phyloP scores from a whole-genome alignment of 108 stramenopile species.

The Aurantiochytrium sp. region DNA sequence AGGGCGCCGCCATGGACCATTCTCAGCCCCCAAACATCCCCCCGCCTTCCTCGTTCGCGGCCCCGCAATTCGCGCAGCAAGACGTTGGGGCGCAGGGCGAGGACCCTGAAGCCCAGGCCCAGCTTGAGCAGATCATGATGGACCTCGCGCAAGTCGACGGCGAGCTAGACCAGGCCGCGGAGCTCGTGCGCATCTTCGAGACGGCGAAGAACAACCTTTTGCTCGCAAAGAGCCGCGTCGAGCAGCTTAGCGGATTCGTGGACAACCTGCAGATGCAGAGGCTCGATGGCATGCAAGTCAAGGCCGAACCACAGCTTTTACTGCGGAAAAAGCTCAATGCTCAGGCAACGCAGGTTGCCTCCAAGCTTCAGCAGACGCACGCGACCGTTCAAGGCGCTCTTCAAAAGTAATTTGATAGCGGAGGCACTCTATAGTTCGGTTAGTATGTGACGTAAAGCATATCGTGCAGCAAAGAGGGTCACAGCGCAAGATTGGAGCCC shows the following conservation, averaged over 20 bases:
- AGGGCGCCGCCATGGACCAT: too few species aligned
- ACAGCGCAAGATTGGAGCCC: background rate
- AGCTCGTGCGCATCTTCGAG: background rate
- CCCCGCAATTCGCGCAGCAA: too few species aligned
- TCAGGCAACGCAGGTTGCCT: background rate
- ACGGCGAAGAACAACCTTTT: background rate
- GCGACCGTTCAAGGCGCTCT: background rate
- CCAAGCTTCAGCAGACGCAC: background rate
- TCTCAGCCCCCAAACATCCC: too few species aligned
- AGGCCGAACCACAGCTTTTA: too few species aligned
- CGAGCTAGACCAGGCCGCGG: background rate
- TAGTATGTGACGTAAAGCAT: too few species aligned
- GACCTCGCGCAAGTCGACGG: background rate
- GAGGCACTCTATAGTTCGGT: too few species aligned
- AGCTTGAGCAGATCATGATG: background rate
- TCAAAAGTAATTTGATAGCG: background rate
- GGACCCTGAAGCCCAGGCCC: background rate
- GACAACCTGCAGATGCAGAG: constrained; percentile 14
- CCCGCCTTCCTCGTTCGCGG: too few species aligned
- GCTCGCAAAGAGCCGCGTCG: background rate
- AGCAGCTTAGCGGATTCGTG: constrained; percentile 14
- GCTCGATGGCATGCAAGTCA: background rate
- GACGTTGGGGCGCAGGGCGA: too few species aligned
- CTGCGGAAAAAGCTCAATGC: background rate
- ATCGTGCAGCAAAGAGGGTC: too few species aligned